phyloP scores from a whole-genome alignment of 1,284 basidiomycete species.

The Fomitopsis palustris region DNA sequence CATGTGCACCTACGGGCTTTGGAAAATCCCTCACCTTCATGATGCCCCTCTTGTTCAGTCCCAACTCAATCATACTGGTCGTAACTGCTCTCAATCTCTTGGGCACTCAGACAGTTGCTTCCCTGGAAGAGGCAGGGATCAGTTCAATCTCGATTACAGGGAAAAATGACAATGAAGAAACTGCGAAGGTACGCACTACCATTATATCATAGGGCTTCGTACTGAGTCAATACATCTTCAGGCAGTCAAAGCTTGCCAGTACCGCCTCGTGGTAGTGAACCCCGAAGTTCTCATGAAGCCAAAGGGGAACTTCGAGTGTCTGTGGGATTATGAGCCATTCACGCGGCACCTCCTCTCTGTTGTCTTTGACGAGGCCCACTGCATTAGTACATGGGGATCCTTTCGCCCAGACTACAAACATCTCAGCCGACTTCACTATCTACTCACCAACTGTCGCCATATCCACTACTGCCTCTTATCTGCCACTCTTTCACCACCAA shows the following conservation, averaged over 20 bases:
- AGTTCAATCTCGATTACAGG: background rate
- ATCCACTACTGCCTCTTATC: slow-evolving; percentile 32
- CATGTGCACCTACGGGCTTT: slow-evolving; percentile 16
- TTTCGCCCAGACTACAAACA: slow-evolving; percentile 30
- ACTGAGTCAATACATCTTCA: too few species aligned
- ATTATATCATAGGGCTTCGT: too few species aligned
- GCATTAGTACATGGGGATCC: slow-evolving; percentile 31
- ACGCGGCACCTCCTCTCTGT: slow-evolving; percentile 23
- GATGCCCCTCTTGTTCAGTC: slow-evolving; percentile 21
- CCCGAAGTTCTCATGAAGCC: slow-evolving; percentile 28
- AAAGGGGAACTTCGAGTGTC: slow-evolving; percentile 13
- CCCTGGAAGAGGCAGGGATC: slow-evolving; percentile 9
- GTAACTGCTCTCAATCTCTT: slow-evolving; percentile 25
- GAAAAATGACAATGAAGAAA: background rate
- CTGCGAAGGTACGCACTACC: background rate
- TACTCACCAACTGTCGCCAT: slow-evolving; percentile 19
- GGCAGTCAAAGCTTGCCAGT: slow-evolving; percentile 26
- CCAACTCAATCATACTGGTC: slow-evolving; percentile 13
- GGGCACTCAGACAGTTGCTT: slow-evolving; percentile 19
- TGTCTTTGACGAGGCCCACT: slow-evolving; percentile 35
- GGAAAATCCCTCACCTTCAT: slow-evolving; percentile 28
- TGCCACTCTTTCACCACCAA: slow-evolving; percentile 28
- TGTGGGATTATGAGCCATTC: slow-evolving; percentile 26
- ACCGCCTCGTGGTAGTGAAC: slow-evolving; percentile 28
- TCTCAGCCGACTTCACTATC: slow-evolving; percentile 21